phyloP scores from a whole-genome alignment of 495 filamentous ascomycete species.

The Entonaema liquescens region DNA sequence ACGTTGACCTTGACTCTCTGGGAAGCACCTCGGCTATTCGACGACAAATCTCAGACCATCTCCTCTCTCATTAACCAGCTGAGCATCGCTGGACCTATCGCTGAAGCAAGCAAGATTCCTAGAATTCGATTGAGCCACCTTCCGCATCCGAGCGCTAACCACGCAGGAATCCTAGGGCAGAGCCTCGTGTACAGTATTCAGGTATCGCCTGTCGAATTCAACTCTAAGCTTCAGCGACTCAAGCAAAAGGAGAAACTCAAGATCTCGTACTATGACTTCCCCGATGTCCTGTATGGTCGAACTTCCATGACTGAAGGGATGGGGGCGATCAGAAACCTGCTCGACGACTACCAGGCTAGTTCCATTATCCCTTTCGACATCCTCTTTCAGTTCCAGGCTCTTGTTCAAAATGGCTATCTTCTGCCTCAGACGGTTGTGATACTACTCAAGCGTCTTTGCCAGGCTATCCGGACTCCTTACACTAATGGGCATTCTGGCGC shows the following conservation, averaged over 20 bases:
- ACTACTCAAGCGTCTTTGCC: constrained; percentile 47
- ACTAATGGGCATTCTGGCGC: neutral
- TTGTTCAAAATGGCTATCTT: constrained; percentile 63
- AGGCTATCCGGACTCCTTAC: neutral
- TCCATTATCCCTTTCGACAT: constrained; percentile 46
- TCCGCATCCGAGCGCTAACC: constrained; percentile 25
- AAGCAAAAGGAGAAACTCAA: constrained; percentile 39
- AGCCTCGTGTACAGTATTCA: constrained; percentile 40
- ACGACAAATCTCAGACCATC: neutral
- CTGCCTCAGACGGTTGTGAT: constrained; percentile 52
- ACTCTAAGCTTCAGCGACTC: constrained; percentile 30
- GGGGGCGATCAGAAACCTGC: constrained; percentile 23
- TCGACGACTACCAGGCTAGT: constrained; percentile 19
- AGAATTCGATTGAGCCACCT: constrained; percentile 35
- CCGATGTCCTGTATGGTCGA: neutral
- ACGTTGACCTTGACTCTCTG: constrained; percentile 39
- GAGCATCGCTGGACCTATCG: neutral
- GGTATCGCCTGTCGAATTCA: constrained; percentile 33
- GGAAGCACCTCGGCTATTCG: constrained; percentile 34
- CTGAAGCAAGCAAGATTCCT: neutral
- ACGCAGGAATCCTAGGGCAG: constrained; percentile 40
- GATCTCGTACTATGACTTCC: constrained; percentile 40
- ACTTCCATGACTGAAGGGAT: constrained; percentile 33
- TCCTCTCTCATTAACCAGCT: neutral
- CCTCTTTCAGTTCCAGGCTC: constrained; percentile 61